Percentiles rank a stretch among this genome's conserved stretches.
Evolutionary conservation across 331 rosid genomes (phyloP).

Genomic region (Phaseolus coccineus): DNA sequence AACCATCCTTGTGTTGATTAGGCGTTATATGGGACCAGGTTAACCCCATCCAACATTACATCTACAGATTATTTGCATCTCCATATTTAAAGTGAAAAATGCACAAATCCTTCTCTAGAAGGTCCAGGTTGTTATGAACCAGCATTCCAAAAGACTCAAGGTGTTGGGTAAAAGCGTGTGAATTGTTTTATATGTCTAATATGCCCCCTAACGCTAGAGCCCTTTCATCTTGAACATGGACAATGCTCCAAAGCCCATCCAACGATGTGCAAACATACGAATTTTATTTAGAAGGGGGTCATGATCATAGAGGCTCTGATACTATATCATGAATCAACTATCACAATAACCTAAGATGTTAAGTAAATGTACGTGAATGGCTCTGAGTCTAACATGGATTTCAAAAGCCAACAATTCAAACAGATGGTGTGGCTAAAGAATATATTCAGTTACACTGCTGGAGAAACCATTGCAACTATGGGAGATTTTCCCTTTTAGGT

Average conservation of each 20-base stretch:
- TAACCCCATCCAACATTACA: conserved; percentile 7
- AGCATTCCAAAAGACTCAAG: not conserved
- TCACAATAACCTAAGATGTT: not conserved
- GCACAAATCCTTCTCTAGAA: not conserved
- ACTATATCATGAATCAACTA: not conserved
- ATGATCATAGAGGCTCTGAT: not conserved
- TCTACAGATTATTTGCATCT: not conserved
- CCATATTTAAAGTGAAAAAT: not conserved
- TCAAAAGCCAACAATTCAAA: not conserved
- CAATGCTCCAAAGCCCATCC: not conserved
- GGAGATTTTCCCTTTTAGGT: not conserved
- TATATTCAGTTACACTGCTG: not conserved
- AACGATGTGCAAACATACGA: not conserved
- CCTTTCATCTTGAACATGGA: not conserved
- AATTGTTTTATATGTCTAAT: not conserved
- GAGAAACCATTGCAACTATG: not conserved
- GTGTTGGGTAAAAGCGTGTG: not conserved
- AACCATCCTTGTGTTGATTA: not conserved
- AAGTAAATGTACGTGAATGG: not conserved
- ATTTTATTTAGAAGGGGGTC: not conserved
- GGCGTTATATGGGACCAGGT: not conserved
- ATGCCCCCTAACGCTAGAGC: not conserved
- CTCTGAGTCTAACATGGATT: too few species aligned
- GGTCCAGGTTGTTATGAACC: not conserved
- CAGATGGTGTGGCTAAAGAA: not conserved